Evolutionary conservation across 129 eudicot genomes (phyloP).

Genomic region (Lactuca saligna): DNA sequence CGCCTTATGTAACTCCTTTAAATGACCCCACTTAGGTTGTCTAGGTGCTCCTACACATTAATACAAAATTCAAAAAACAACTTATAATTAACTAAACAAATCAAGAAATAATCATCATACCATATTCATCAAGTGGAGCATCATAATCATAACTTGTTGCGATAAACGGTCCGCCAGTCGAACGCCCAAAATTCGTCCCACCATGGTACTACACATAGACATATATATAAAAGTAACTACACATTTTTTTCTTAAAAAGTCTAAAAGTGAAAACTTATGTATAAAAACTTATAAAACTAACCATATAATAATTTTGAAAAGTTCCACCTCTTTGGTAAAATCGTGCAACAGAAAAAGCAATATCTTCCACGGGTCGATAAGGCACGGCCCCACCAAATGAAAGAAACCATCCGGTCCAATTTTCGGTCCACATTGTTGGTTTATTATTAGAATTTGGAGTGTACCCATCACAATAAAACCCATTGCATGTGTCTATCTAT

Average conservation of each 20-base stretch:
- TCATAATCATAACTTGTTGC: constrained; percentile 90
- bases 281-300: constrained; percentile 21
- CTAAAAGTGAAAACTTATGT: background rate
- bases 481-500: constrained; percentile 95
- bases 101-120: constrained; percentile 43
- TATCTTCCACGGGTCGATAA: constrained; percentile 77
- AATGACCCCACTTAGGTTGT: constrained; percentile 96
- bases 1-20: constrained; percentile 86
- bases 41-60: constrained; percentile 66
- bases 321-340: constrained; percentile 95
- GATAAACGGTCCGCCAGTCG: constrained; percentile 88
- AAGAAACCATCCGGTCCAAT: constrained; percentile 98
- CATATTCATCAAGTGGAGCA: constrained; percentile 97
- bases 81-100: background rate
- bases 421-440: constrained; percentile 97
- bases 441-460: constrained; percentile 75
- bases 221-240: background rate
- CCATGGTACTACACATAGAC: constrained; percentile 76
- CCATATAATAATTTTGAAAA: constrained; percentile 93
- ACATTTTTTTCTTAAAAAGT: background rate
- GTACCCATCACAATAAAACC: constrained; percentile 91
- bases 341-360: constrained; percentile 85
- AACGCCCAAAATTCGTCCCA: constrained; percentile 92
- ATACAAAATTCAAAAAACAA: background rate
- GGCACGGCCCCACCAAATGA: constrained; percentile 73